Base-by-base conservation (phyloP, 768 basidiomycete genomes). In the Agaricus bisporus region DNA sequence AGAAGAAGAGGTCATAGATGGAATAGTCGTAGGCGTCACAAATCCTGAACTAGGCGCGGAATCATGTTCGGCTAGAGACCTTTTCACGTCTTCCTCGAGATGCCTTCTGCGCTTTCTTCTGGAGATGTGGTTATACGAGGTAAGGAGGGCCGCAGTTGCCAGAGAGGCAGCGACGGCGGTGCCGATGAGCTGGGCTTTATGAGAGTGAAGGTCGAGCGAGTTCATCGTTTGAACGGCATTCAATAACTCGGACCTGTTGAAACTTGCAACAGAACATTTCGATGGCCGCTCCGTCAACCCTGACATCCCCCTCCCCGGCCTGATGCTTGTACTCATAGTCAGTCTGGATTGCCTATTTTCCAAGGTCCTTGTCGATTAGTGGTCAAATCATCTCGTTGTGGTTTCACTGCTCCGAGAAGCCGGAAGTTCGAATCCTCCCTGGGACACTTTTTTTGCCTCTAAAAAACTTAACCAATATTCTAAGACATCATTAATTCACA, bases 121-220 rank as follows among this genome's bases (percentile, higher is more conserved):
- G 0, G 63, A 65, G 59, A 82, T 77, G 3, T 72, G 61, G 41
- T 76, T 73, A 65, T 88, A 86, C 1, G 79, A 75, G 18, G 81
- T 73, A n/a, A 91, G 65, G 3, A 82, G 58, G 0, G 76, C 72
- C 5, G 78, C 83, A 10, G 88, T 90, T 1, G 78, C 69, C 2
- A 80, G 57, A 5, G 88, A 86, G 11, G 86, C 80, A 11, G 78
- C 76, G 41, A 83, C 58, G n/a, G 86, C 88, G 11, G 82, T 78
- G 41, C 78, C 70, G 25, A 88, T 60, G 43, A 91, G 79, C 62
- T 90, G 88, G 11, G 77, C 71, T 59, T 72, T 76, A 61, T 88
- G 86, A 18, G 83, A 80, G 37, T 74, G 71, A 26, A 73, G 60
- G 55, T 61, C 60, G 65, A 72, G 58, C 54, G 66, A 59, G 56